phyloP scores from a whole-genome alignment of 306 rosid genomes.

The Corylus americana region DNA sequence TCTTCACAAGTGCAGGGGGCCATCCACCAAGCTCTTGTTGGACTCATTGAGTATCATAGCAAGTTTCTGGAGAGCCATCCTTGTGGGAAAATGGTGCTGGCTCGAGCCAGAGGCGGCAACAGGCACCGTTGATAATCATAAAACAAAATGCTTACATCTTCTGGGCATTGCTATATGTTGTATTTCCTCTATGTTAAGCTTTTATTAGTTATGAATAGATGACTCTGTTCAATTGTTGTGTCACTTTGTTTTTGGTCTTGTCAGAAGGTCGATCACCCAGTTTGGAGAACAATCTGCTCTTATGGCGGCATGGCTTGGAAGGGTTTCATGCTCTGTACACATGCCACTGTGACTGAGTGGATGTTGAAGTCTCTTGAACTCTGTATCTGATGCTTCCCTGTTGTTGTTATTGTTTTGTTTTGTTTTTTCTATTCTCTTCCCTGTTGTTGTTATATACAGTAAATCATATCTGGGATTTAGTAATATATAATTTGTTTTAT shows the following conservation, averaged over 20 bases:
- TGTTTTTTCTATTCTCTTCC: too few species aligned
- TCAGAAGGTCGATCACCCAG: too few species aligned
- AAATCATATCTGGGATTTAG: background rate
- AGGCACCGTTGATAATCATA: background rate
- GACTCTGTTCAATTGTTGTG: too few species aligned
- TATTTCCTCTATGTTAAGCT: background rate
- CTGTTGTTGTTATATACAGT: background rate
- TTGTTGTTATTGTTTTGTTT: background rate
- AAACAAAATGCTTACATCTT: background rate
- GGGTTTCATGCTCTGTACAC: background rate
- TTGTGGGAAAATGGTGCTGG: slow-evolving; percentile 28
- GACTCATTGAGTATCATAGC: background rate
- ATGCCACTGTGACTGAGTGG: background rate
- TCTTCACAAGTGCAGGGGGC: slow-evolving; percentile 9
- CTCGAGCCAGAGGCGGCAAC: background rate
- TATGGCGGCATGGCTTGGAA: background rate
- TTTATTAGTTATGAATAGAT: too few species aligned
- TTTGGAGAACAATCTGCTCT: background rate
- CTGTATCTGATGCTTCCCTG: background rate
- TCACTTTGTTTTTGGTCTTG: background rate
- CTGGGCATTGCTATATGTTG: too few species aligned
- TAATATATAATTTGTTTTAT: background rate
- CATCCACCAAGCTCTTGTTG: slow-evolving; percentile 10
- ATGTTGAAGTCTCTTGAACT: too few species aligned
- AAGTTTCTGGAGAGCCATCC: slow-evolving; percentile 23